These are phyloP conservation scores for Nicotiana otophora DNA, from an alignment of 257 asterid genomes.

Conservation along the genomic window DNA sequence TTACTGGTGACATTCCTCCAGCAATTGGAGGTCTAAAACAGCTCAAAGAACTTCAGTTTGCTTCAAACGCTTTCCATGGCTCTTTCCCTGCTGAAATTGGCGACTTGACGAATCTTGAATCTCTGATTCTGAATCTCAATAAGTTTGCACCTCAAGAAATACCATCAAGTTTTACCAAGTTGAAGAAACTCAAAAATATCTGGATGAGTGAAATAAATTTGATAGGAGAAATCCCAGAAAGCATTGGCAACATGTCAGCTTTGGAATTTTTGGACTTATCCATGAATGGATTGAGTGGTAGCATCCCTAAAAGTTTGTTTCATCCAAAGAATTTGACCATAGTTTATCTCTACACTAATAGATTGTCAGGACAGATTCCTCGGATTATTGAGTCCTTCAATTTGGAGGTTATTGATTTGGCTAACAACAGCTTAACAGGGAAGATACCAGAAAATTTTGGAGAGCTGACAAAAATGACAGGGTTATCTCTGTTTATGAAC, in stretches of 20 bases:
- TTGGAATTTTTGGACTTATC: neutral
- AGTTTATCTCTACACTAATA: neutral
- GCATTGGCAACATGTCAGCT: neutral
- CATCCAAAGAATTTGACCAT: neutral
- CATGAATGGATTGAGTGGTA: neutral
- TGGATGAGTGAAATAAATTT: neutral
- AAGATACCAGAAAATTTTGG: neutral
- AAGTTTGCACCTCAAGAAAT: neutral
- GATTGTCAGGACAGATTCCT: neutral
- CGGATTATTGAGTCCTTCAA: neutral
- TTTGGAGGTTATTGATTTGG: neutral
- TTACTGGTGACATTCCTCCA: neutral
- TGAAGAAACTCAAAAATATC: neutral
- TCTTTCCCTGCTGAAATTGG: conserved; percentile 2
- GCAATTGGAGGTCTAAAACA: neutral
- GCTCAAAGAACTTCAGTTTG: neutral
- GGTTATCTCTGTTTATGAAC: too few relatives aligned
- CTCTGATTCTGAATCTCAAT: neutral
- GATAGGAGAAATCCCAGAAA: neutral
- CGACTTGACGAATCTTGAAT: neutral
- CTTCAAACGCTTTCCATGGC: neutral
- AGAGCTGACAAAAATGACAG: neutral
- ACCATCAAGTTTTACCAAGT: conserved; percentile 1
- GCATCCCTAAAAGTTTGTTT: neutral
- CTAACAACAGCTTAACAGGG: neutral